Conservation (phyloP, 805 yeast genomes). For the Kodamaea neixiangensis region DNA sequence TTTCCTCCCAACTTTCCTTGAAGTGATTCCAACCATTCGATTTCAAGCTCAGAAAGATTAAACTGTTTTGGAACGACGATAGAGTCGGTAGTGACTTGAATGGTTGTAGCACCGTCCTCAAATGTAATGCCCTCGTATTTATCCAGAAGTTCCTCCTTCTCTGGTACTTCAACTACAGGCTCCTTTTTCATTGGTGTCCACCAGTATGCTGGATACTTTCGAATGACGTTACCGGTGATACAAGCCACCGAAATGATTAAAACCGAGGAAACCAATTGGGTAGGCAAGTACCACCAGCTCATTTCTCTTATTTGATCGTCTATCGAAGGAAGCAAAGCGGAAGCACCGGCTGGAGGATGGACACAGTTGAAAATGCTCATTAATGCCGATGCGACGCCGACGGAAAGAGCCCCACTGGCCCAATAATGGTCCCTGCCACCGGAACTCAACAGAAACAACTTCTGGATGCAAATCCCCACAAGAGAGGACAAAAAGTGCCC, state of each 20-base stretch:
- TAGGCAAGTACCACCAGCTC: constrained; percentile 70
- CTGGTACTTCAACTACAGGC: background rate
- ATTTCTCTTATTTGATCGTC: constrained; percentile 47
- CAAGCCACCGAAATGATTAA: constrained; percentile 52
- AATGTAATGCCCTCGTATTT: constrained; percentile 14
- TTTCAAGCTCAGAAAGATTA: constrained; percentile 26
- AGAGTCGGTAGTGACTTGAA: constrained; percentile 19
- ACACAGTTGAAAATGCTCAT: constrained; percentile 58
- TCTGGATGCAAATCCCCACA: constrained; percentile 55
- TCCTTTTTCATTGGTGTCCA: constrained; percentile 44
- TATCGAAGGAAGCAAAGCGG: constrained; percentile 58
- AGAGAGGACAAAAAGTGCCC: constrained; percentile 58
- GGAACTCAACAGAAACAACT: constrained; percentile 49
- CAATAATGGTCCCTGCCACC: constrained; percentile 51
- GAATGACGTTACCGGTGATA: constrained; percentile 52
- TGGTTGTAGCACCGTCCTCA: constrained; percentile 14
- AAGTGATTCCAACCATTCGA: constrained; percentile 27
- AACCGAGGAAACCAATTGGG: constrained; percentile 50
- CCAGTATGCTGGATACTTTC: constrained; percentile 62
- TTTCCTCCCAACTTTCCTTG: constrained; percentile 3
- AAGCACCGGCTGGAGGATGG: constrained; percentile 76
- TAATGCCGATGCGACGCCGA: constrained; percentile 52
- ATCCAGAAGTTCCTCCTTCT: constrained; percentile 6
- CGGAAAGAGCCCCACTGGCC: constrained; percentile 59
- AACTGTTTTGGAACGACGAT: constrained; percentile 26